A percentile compares a stretch with the other conserved stretches of the same genome.
Evolutionary conservation across 768 basidiomycete species (phyloP).

Genomic region (Coprinopsis strossmayeri): DNA sequence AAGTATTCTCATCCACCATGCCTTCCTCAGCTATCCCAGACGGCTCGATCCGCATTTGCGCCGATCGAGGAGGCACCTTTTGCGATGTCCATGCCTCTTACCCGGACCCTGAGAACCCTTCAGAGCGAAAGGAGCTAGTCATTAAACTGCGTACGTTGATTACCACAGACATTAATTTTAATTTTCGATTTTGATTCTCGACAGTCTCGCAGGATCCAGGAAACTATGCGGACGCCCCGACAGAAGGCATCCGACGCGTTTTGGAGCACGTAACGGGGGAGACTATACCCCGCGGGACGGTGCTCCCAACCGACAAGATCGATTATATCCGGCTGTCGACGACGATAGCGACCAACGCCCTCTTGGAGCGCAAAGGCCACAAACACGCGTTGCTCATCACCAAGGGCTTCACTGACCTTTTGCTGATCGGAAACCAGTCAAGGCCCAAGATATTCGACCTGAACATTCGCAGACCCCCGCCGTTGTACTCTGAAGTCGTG

Average conservation of each 20-base stretch:
- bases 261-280: conserved; percentile 71
- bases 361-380: conserved; percentile 92
- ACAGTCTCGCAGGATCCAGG: conserved; percentile 83
- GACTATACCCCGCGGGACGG: conserved; percentile 56
- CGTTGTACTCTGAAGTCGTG: conserved; percentile 71
- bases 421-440: conserved; percentile 92
- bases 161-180: not conserved
- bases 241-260: conserved; percentile 86
- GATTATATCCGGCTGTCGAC: conserved; percentile 91
- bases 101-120: conserved; percentile 56
- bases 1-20: no score
- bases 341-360: conserved; percentile 93
- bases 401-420: conserved; percentile 83
- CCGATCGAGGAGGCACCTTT: conserved; percentile 89
- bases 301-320: conserved; percentile 74
- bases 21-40: no score
- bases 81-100: conserved; percentile 87
- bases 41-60: conserved; percentile 77
- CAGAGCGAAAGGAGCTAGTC: conserved; percentile 69
- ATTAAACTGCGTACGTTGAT: conserved; percentile 71
- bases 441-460: conserved; percentile 94
- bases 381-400: conserved; percentile 90
- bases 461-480: conserved; percentile 71
- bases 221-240: conserved; percentile 90
- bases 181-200: not conserved